Conservation (phyloP, 805 yeast genomes). For the Ogataea paraovalis region DNA sequence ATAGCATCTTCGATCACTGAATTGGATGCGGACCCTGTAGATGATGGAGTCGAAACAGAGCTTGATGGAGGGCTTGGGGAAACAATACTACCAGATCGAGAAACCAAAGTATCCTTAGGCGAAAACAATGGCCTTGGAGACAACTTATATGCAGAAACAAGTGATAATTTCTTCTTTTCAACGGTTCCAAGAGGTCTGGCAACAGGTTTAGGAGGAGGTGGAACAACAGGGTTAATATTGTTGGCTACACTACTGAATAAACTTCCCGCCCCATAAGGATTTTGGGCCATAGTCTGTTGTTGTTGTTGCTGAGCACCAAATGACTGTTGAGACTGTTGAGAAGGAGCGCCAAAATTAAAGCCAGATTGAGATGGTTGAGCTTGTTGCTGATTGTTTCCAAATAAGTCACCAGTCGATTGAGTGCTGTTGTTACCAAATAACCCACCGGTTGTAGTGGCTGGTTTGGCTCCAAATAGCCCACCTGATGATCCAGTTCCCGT, state of each 20-base stretch:
- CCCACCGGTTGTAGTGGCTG: constrained; percentile 24
- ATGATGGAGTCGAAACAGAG: constrained; percentile 16
- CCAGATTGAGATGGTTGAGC: constrained; percentile 7
- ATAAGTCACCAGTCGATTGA: constrained; percentile 38
- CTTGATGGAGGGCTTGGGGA: constrained; percentile 16
- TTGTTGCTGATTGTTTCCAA: constrained; percentile 31
- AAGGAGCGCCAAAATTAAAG: background rate
- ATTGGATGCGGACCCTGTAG: constrained; percentile 24
- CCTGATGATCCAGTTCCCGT: constrained; percentile 28
- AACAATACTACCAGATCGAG: constrained; percentile 24
- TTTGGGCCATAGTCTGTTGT: constrained; percentile 16
- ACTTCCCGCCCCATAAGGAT: constrained; percentile 81
- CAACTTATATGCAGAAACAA: constrained; percentile 56
- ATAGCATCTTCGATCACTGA: constrained; percentile 18
- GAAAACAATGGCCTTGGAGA: constrained; percentile 60
- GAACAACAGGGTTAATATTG: constrained; percentile 34
- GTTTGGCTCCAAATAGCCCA: constrained; percentile 39
- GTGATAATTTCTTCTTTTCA: constrained; percentile 56
- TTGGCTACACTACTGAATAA: constrained; percentile 44
- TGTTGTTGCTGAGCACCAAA: background rate
- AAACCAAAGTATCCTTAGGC: constrained; percentile 20
- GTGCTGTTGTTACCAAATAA: constrained; percentile 32
- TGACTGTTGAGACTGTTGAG: background rate
- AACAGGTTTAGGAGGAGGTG: constrained; percentile 47
- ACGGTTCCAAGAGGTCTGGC: constrained; percentile 45